Evolutionary conservation across 805 yeast genomes (phyloP), one percentile per base, ranked within the genome.

Genomic region (Trichomonascus vanleenenianus): DNA sequence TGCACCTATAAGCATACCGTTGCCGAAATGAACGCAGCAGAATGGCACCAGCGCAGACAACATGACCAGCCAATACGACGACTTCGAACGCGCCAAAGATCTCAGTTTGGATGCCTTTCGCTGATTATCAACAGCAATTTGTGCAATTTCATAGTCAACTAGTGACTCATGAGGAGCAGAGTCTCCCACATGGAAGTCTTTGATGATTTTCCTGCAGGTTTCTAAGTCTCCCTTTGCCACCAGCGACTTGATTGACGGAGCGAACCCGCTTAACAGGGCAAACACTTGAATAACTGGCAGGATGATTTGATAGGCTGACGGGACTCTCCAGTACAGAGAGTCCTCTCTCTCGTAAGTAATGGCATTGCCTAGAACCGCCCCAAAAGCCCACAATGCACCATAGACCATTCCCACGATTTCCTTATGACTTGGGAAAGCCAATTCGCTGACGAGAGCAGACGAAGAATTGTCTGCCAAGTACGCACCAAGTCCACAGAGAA

Each of bases 11-110:
- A 37, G 11, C 18, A 37, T 37, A 11, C 40, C 40, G 11, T 37
- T 37, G 19, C 40, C 40, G 18, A 37, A 37, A 37, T 37, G 40
- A 20, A 37, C 18, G 30, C 40, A 37, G 11, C 14, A n/a, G 11
- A 37, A 37, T 16, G 40, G 40, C 5, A 37, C 14, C n/a, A 37
- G 30, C 5, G 15, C 40, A 14, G 40, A 16, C 10, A 10, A 6
- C 10, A n/a, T 3, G 15, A 37, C 22, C 9, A 16, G 30, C 40
- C 40, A 20, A 10, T 3, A n/a, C 14, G 40, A 12, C 16, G 40
- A 19, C 10, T 14, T 37, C 10, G 7, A 5, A 6, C 16, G 16
- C 12, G 14, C 18, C 3, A 18, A 14, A 15, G 27, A 5, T 9
- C 16, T 32, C 16, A 32, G 11, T 15, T 32, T 22, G 27, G 27